Evolutionary conservation across 352 stramenopile species (phyloP).

Genomic region (Pythium inflatum): DNA sequence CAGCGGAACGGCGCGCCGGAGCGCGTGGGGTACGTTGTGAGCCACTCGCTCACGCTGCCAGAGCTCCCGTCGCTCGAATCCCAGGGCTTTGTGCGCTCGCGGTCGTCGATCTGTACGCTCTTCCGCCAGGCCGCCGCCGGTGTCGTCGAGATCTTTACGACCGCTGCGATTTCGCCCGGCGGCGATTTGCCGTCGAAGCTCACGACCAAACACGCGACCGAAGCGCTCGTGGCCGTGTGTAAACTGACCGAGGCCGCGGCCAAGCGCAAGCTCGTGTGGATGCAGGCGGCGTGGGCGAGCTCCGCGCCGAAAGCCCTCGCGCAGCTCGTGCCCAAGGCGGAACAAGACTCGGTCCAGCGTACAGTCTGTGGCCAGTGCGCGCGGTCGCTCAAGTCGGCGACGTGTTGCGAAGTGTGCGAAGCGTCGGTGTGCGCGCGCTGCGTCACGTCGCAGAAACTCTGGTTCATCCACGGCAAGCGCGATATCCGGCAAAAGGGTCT

Average conservation of each 20-base stretch:
- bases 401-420: not conserved
- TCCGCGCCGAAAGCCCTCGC: not conserved
- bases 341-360: not conserved
- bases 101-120: slow-evolving; percentile 48
- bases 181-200: slow-evolving; percentile 18
- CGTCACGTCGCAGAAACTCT: slow-evolving; percentile 15
- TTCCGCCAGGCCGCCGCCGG: slow-evolving; percentile 37
- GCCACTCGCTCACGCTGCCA: slow-evolving; percentile 42
- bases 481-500: not conserved
- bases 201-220: slow-evolving; percentile 23
- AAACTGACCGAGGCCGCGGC: slow-evolving; percentile 25
- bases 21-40: slow-evolving; percentile 39
- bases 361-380: slow-evolving; percentile 1
- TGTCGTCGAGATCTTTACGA: slow-evolving; percentile 54
- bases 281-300: not conserved
- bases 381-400: not conserved
- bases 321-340: not conserved
- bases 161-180: slow-evolving; percentile 43
- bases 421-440: not conserved
- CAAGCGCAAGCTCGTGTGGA: slow-evolving; percentile 35
- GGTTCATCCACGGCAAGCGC: not conserved
- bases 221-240: slow-evolving; percentile 26
- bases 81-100: slow-evolving; percentile 43
- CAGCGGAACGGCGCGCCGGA: slow-evolving; percentile 18
- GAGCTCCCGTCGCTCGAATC: slow-evolving; percentile 38